Percentiles rank a stretch among this genome's conserved stretches.
Conservation (phyloP, 768 basidiomycete genomes). For the Galerina marginata region DNA sequence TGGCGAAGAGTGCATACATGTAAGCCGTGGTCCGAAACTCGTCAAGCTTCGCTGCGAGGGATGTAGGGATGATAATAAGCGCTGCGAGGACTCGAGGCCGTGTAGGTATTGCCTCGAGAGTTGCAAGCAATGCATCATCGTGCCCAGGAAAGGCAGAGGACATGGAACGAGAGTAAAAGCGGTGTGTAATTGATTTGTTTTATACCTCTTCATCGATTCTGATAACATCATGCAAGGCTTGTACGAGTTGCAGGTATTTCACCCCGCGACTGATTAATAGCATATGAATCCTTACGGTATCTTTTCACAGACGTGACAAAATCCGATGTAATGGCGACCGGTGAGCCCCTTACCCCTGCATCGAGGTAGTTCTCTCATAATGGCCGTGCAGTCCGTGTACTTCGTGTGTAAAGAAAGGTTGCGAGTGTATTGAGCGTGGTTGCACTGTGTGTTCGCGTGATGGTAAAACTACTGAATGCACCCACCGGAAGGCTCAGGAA, state of each 20-base stretch:
- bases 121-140: constrained; percentile 52
- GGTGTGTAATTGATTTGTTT: constrained; percentile 41
- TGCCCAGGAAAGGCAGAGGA: constrained; percentile 58
- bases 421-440: constrained; percentile 56
- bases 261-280: not conserved
- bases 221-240: constrained; percentile 47
- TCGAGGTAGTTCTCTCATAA: constrained; percentile 13
- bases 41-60: constrained; percentile 65
- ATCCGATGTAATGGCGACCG: constrained; percentile 64
- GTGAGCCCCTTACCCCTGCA: constrained; percentile 34
- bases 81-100: constrained; percentile 64
- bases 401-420: constrained; percentile 54
- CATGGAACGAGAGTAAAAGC: constrained; percentile 66
- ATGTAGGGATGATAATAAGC: constrained; percentile 59
- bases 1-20: constrained; percentile 59
- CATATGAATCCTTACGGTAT: not conserved
- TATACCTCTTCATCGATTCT: constrained; percentile 5
- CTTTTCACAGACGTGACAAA: constrained; percentile 58
- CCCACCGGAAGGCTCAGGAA: constrained; percentile 39
- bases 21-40: constrained; percentile 59
- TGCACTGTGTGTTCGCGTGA: constrained; percentile 50
- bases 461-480: constrained; percentile 51
- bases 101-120: constrained; percentile 56
- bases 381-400: constrained; percentile 49
- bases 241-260: constrained; percentile 61